phyloP scores from a whole-genome alignment of 768 basidiomycete genomes.

The Panus rudis region DNA sequence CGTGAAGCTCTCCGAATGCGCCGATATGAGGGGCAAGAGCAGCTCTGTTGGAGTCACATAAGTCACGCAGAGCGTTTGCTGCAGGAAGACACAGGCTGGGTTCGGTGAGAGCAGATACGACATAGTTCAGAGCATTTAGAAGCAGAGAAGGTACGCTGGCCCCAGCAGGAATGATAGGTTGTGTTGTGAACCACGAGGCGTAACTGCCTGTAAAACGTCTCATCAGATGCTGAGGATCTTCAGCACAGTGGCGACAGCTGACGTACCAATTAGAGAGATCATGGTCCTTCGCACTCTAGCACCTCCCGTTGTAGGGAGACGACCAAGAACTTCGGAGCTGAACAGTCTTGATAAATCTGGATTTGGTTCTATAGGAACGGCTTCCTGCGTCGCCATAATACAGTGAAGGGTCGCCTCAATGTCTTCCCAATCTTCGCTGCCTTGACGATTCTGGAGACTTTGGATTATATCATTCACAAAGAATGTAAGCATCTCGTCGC shows the following conservation, averaged over 20 bases:
- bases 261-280: conserved; percentile 66
- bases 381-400: conserved; percentile 82
- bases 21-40: conserved; percentile 77
- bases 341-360: conserved; percentile 59
- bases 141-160: conserved; percentile 37
- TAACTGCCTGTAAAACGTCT: conserved; percentile 46
- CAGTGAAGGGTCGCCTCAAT: conserved; percentile 85
- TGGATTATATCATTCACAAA: conserved; percentile 58
- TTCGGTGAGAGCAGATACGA: conserved; percentile 65
- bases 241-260: not conserved
- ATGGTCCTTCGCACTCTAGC: conserved; percentile 67
- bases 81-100: conserved; percentile 59
- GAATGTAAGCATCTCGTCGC: conserved; percentile 73
- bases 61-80: conserved; percentile 73
- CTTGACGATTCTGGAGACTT: conserved; percentile 38
- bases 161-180: conserved; percentile 23
- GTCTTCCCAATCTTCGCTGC: conserved; percentile 71
- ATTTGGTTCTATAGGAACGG: conserved; percentile 55
- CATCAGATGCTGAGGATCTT: not conserved
- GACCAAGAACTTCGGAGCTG: conserved; percentile 60
- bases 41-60: conserved; percentile 87
- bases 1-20: conserved; percentile 81
- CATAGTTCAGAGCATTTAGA: conserved; percentile 59
- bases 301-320: conserved; percentile 57
- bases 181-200: conserved; percentile 73